A percentile compares a stretch with the other conserved stretches of the same genome.
Evolutionary conservation across 169 alveolate genomes (phyloP).

Genomic region (Cryptosporidium meleagridis): DNA sequence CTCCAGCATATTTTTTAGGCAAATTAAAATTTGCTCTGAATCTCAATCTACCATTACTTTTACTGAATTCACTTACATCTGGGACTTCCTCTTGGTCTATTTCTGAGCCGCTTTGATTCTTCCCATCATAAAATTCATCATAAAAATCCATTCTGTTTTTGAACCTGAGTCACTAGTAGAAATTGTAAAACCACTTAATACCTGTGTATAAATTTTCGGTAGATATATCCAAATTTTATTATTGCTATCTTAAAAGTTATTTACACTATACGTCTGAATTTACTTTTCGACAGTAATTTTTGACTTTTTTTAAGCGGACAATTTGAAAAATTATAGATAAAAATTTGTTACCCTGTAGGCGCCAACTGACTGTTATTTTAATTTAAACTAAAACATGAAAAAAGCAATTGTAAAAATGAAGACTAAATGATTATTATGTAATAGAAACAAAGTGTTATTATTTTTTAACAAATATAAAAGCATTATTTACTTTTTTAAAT

Average conservation of each 20-base stretch:
- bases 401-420: background rate
- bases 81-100: slow-evolving; percentile 11
- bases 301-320: slow-evolving; percentile 5
- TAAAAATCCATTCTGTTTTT: slow-evolving; percentile 24
- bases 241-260: background rate
- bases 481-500: background rate
- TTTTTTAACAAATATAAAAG: background rate
- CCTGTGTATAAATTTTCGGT: background rate
- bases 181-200: background rate
- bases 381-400: background rate
- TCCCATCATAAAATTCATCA: slow-evolving; percentile 55
- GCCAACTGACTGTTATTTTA: background rate
- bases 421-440: too few species aligned
- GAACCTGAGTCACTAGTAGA: background rate
- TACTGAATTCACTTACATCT: slow-evolving; percentile 1
- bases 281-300: background rate
- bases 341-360: background rate
- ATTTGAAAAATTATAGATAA: background rate
- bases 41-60: slow-evolving; percentile 17
- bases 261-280: background rate
- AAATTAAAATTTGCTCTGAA: slow-evolving; percentile 32
- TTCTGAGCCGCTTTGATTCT: slow-evolving; percentile 7
- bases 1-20: slow-evolving; percentile 51
- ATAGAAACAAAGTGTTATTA: background rate
- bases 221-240: background rate